Evolutionary conservation across 768 basidiomycete species (phyloP).

Genomic region (Boletus vinaceobasis): DNA sequence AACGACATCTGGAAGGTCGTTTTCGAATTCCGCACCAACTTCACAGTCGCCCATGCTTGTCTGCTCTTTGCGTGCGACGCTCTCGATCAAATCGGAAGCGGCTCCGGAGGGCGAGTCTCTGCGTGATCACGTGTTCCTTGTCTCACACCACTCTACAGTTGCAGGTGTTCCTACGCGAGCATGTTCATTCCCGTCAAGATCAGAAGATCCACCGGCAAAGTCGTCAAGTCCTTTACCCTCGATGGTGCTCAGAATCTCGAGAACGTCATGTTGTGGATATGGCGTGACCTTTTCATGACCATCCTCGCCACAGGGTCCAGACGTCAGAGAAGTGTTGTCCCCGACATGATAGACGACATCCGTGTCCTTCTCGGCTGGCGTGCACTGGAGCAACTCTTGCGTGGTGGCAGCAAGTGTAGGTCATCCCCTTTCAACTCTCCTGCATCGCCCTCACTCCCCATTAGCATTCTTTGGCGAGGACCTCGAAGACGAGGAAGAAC

Average conservation of each 20-base stretch:
- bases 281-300: constrained; percentile 64
- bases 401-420: constrained; percentile 49
- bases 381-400: constrained; percentile 48
- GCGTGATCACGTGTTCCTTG: constrained; percentile 5
- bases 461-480: constrained; percentile 8
- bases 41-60: constrained; percentile 50
- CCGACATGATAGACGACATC: constrained; percentile 60
- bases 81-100: constrained; percentile 41
- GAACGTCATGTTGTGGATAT: constrained; percentile 55
- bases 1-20: constrained; percentile 61
- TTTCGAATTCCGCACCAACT: constrained; percentile 56
- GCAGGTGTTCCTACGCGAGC: constrained; percentile 50
- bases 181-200: constrained; percentile 47
- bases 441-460: not conserved
- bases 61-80: constrained; percentile 51
- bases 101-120: constrained; percentile 35
- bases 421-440: not conserved
- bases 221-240: constrained; percentile 48
- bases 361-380: constrained; percentile 48
- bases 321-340: constrained; percentile 33
- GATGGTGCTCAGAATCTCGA: constrained; percentile 47
- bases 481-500: constrained; percentile 26
- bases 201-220: constrained; percentile 39
- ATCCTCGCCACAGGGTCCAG: constrained; percentile 41
- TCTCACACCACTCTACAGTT: constrained; percentile 36